phyloP scores from a whole-genome alignment of 2,329 filamentous ascomycete species.

The Ploettnerulaceae sp. region DNA sequence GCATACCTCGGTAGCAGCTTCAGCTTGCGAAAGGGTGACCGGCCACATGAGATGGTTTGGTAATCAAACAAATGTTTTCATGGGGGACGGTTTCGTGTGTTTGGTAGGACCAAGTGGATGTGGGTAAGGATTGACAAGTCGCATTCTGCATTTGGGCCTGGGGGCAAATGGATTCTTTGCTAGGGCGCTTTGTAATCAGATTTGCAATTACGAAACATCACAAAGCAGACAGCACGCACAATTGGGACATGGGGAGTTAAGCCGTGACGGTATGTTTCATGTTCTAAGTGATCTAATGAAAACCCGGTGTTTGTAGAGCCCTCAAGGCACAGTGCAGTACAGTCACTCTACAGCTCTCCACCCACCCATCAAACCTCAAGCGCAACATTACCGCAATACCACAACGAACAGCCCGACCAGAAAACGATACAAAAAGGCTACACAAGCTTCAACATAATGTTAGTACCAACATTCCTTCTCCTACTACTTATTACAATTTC shows the following conservation, averaged over 20 bases:
- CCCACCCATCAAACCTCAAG: too few relatives aligned
- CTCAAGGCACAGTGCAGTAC: not conserved
- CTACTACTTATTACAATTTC: too few relatives aligned
- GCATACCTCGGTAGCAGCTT: constrained; percentile 95
- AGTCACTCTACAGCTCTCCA: too few relatives aligned
- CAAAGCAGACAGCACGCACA: constrained; percentile 17
- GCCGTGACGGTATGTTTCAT: too few relatives aligned
- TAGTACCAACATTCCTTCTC: too few relatives aligned
- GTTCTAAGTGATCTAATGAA: constrained; percentile 11
- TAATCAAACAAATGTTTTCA: constrained; percentile 47
- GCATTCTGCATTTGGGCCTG: constrained; percentile 59
- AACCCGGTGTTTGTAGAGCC: too few relatives aligned
- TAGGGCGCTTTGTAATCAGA: constrained; percentile 36
- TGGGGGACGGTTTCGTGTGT: constrained; percentile 19
- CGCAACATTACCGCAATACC: too few relatives aligned
- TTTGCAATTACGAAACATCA: constrained; percentile 35
- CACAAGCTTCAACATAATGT: too few relatives aligned
- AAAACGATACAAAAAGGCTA: too few relatives aligned
- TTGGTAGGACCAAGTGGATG: constrained; percentile 39
- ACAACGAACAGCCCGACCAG: too few relatives aligned
- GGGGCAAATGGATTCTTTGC: constrained; percentile 49
- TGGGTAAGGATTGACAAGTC: constrained; percentile 51
- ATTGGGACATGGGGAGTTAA: not conserved
- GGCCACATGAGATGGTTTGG: constrained; percentile 99
- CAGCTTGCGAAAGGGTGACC: constrained; percentile 98